Percentiles rank a stretch among this genome's conserved stretches.
Conservation (phyloP, 2,329 filamentous ascomycete species). For the Cercospora beticola region DNA sequence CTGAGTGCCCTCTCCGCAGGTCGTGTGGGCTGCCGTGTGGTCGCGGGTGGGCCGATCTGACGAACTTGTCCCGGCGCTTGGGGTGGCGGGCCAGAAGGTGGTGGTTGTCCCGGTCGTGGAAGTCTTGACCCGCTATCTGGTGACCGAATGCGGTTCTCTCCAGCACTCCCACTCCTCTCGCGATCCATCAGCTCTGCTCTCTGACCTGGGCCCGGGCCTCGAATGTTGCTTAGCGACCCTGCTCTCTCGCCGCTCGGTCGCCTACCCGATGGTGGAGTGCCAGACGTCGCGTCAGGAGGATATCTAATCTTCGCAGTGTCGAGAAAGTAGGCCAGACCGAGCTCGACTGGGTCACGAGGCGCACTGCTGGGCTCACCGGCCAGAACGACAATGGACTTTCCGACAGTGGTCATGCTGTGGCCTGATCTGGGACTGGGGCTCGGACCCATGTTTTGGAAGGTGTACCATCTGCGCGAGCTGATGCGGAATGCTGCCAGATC, state of each 20-base stretch:
- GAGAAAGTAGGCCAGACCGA: slow-evolving; percentile 85
- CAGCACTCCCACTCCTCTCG: slow-evolving; percentile 30
- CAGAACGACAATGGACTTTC: slow-evolving; percentile 87
- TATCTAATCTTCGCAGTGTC: slow-evolving; percentile 97
- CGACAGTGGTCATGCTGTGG: slow-evolving; percentile 95
- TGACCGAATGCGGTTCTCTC: slow-evolving; percentile 25
- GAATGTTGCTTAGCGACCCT: slow-evolving; percentile 13
- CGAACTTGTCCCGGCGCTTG: slow-evolving; percentile 60
- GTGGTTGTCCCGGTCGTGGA: slow-evolving; percentile 56
- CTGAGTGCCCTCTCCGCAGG: slow-evolving; percentile 35
- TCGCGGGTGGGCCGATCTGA: slow-evolving; percentile 25
- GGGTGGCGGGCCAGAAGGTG: slow-evolving; percentile 63
- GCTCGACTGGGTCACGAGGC: slow-evolving; percentile 74
- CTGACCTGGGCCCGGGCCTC: slow-evolving; percentile 23
- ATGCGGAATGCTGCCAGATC: slow-evolving; percentile 86
- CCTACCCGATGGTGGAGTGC: slow-evolving; percentile 33
- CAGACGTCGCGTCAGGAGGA: slow-evolving; percentile 59
- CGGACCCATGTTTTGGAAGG: slow-evolving; percentile 98
- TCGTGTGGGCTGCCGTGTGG: slow-evolving; percentile 34
- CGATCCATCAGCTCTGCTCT: slow-evolving; percentile 32
- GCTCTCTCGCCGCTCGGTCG: slow-evolving; percentile 37
- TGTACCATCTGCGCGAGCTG: slow-evolving; percentile 90
- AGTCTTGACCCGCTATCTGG: slow-evolving; percentile 24
- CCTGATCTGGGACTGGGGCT: slow-evolving; percentile 91
- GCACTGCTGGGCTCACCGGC: slow-evolving; percentile 93